Evolutionary conservation across 106 monocot species (phyloP).

Genomic region (Allium cepa): DNA sequence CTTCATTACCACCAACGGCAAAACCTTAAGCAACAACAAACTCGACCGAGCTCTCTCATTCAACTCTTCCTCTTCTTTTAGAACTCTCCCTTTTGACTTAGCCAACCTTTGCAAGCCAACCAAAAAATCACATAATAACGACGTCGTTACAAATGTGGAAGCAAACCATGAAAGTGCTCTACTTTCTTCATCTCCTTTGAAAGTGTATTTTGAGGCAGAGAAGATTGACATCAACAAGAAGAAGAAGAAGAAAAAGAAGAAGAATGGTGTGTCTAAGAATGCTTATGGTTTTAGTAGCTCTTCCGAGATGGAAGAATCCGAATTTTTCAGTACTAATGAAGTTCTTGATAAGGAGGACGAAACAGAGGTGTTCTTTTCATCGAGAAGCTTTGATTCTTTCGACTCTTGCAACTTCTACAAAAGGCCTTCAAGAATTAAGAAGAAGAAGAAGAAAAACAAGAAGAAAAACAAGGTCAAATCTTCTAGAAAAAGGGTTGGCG

Average conservation of each 20-base stretch:
- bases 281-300: constrained; percentile 39
- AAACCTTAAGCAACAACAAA: not conserved
- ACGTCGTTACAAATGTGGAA: too few species aligned
- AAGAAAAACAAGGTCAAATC: not conserved
- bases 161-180: constrained; percentile 1
- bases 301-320: constrained; percentile 18
- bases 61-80: not conserved
- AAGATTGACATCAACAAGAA: not conserved
- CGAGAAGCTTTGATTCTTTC: constrained; percentile 72
- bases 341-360: constrained; percentile 12
- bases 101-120: constrained; percentile 1
- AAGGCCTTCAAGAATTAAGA: not conserved
- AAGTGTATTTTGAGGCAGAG: not conserved
- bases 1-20: not conserved
- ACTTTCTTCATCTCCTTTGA: not conserved
- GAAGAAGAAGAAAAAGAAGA: constrained; percentile 16
- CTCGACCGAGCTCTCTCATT: constrained; percentile 13
- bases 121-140: not conserved
- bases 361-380: constrained; percentile 32
- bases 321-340: constrained; percentile 24
- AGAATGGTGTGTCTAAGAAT: constrained; percentile 5
- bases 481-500: not conserved
- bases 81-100: constrained; percentile 1
- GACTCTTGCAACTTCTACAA: constrained; percentile 60
- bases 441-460: not conserved